These are phyloP conservation scores for Speleostelium caveatum DNA, from an alignment of 78 protist species.

Conservation along the genomic window DNA sequence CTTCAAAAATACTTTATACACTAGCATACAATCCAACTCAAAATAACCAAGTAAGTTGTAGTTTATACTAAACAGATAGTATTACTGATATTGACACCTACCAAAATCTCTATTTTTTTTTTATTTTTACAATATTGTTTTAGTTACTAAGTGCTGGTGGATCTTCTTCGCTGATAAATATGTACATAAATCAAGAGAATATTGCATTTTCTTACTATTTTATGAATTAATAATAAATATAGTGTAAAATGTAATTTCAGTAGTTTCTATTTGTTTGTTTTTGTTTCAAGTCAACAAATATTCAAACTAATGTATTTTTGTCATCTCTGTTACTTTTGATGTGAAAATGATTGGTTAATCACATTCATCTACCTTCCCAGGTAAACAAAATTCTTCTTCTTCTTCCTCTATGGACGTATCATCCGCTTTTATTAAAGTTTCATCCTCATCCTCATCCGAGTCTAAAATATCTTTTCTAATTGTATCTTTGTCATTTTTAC, in stretches of 20 bases:
- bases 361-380: background rate
- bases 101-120: background rate
- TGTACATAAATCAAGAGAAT: conserved; percentile 70
- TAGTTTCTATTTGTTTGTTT: background rate
- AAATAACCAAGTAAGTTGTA: conserved; percentile 46
- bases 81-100: background rate
- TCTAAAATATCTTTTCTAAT: too few relatives aligned
- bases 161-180: conserved; percentile 58
- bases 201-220: conserved; percentile 75
- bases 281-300: background rate
- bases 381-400: background rate
- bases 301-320: background rate
- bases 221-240: conserved; percentile 8
- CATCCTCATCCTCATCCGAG: background rate
- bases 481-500: too few relatives aligned
- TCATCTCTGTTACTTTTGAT: background rate
- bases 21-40: conserved; percentile 31
- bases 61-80: background rate
- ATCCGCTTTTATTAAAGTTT: background rate
- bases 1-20: conserved; percentile 52
- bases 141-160: conserved; percentile 69
- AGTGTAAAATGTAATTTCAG: background rate
- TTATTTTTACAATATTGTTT: background rate
- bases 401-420: background rate
- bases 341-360: background rate